These are phyloP conservation scores for Monilinia vaccinii-corymbosi DNA, from an alignment of 2,329 filamentous ascomycete species.

Conservation along the genomic window DNA sequence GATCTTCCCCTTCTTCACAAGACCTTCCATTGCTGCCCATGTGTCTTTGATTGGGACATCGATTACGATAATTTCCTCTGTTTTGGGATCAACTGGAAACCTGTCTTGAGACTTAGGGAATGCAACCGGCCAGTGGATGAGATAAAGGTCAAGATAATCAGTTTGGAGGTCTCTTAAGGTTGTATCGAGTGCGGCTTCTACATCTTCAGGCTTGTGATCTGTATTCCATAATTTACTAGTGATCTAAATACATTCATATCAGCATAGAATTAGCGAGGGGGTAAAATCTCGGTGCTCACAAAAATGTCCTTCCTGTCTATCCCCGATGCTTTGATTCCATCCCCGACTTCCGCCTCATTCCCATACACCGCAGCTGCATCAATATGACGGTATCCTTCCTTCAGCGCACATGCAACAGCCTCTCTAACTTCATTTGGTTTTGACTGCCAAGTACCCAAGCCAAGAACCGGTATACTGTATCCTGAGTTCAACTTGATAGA, in stretches of 20 bases:
- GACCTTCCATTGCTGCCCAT: constrained; percentile 34
- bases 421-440: constrained; percentile 34
- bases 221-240: constrained; percentile 64
- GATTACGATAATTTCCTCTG: constrained; percentile 14
- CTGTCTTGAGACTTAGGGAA: constrained; percentile 14
- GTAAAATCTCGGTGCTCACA: constrained; percentile 8
- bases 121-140: constrained; percentile 77
- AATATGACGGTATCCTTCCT: constrained; percentile 43
- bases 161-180: constrained; percentile 65
- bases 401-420: constrained; percentile 32
- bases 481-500: constrained; percentile 29
- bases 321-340: constrained; percentile 61
- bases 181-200: constrained; percentile 58
- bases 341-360: constrained; percentile 76
- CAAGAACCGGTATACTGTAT: constrained; percentile 31
- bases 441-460: constrained; percentile 40
- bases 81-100: constrained; percentile 16
- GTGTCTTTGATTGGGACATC: constrained; percentile 30
- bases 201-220: constrained; percentile 62
- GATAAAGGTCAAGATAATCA: constrained; percentile 72
- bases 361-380: constrained; percentile 62
- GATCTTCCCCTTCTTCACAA: constrained; percentile 33
- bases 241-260: constrained; percentile 38
- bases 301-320: constrained; percentile 56
- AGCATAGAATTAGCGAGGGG: not conserved